Percentiles rank a stretch among this genome's conserved stretches.
Evolutionary conservation across 164 flowering plant genomes (phyloP).

Genomic region (Aristolochia californica): DNA sequence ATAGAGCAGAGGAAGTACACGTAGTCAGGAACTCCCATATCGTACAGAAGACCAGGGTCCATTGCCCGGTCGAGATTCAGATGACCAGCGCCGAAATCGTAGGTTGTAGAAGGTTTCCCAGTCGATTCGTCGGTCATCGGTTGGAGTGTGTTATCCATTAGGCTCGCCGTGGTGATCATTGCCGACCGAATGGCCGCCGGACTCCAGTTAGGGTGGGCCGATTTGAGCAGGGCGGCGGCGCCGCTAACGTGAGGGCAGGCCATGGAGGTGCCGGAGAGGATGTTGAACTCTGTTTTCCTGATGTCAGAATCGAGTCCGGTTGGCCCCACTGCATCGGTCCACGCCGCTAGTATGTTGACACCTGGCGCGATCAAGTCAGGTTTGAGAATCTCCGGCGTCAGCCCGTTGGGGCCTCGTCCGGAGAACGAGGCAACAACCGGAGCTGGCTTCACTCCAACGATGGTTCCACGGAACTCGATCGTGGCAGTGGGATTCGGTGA

Average conservation of each 20-base stretch:
- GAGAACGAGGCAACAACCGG: conserved; percentile 86
- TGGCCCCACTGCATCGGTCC: conserved; percentile 75
- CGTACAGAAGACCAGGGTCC: conserved; percentile 79
- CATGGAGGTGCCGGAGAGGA: conserved; percentile 82
- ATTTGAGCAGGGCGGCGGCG: conserved; percentile 75
- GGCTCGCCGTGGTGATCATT: conserved; percentile 67
- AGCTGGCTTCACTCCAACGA: conserved; percentile 63
- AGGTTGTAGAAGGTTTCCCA: conserved; percentile 45
- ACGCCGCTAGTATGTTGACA: conserved; percentile 73
- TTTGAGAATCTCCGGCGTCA: conserved; percentile 63
- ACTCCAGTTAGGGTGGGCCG: conserved; percentile 72
- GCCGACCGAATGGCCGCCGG: conserved; percentile 75
- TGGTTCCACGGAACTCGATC: conserved; percentile 51
- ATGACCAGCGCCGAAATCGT: conserved; percentile 64
- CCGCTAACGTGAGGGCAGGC: conserved; percentile 82
- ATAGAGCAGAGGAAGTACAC: conserved; percentile 52
- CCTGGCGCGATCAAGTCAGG: conserved; percentile 87
- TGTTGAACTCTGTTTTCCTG: conserved; percentile 66
- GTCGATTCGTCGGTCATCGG: conserved; percentile 58
- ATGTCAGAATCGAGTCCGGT: conserved; percentile 51
- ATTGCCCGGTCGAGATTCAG: conserved; percentile 51
- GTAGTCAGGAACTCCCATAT: conserved; percentile 42
- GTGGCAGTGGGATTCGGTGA: conserved; percentile 39
- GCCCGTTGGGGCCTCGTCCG: conserved; percentile 67
- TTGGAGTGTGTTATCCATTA: conserved; percentile 25